These are phyloP conservation scores for Tillandsia leiboldiana DNA, from an alignment of 176 grass and related monocot species.

Conservation along the genomic window DNA sequence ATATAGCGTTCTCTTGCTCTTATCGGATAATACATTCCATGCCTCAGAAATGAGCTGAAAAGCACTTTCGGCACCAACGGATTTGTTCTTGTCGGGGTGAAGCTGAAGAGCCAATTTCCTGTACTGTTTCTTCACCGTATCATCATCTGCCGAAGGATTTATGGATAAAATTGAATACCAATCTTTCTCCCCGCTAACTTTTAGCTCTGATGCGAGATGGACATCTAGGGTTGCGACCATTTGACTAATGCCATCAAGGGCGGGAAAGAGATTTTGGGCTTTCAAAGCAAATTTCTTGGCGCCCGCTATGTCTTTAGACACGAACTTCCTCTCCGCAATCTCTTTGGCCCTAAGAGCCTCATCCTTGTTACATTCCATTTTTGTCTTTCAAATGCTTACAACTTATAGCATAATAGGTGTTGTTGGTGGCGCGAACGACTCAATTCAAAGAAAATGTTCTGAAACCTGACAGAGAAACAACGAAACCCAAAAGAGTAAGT, in stretches of 20 bases:
- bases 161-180: constrained; percentile 51
- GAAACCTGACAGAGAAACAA: not conserved
- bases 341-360: constrained; percentile 38
- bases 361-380: constrained; percentile 61
- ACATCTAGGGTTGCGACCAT: constrained; percentile 53
- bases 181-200: constrained; percentile 36
- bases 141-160: constrained; percentile 31
- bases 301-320: constrained; percentile 28
- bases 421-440: not conserved
- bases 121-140: constrained; percentile 50
- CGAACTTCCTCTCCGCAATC: constrained; percentile 60
- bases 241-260: constrained; percentile 47
- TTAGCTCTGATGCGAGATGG: constrained; percentile 34
- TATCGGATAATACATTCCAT: constrained; percentile 56
- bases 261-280: constrained; percentile 41
- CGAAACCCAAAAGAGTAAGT: not conserved
- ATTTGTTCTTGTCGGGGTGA: constrained; percentile 69
- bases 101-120: constrained; percentile 58
- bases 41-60: constrained; percentile 60
- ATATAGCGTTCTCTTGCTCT: constrained; percentile 29
- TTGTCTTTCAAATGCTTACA: not conserved
- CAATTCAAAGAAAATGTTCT: not conserved
- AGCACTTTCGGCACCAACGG: constrained; percentile 41
- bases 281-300: constrained; percentile 56
- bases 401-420: not conserved